Evolutionary conservation across 192 early-diverging fungal species (phyloP).

Genomic region (Rhizoclosmatium sp.): DNA sequence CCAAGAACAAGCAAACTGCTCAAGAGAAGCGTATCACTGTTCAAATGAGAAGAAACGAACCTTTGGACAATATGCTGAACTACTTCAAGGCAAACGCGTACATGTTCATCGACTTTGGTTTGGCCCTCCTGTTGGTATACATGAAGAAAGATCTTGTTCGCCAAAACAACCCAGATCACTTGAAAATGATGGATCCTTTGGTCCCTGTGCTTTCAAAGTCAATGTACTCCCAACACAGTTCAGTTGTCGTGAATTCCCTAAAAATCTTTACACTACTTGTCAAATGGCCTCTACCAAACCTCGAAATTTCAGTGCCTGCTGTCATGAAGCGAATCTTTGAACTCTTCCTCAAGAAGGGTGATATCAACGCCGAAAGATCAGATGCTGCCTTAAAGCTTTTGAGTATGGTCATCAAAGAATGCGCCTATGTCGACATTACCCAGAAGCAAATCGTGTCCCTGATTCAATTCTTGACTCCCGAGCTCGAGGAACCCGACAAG

Average conservation of each 20-base stretch:
- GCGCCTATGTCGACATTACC: slow-evolving; percentile 70
- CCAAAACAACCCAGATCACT: slow-evolving; percentile 59
- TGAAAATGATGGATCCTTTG: slow-evolving; percentile 81
- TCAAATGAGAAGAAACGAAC: slow-evolving; percentile 69
- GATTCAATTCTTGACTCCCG: slow-evolving; percentile 81
- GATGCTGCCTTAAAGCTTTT: slow-evolving; percentile 87
- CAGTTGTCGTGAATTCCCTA: slow-evolving; percentile 71
- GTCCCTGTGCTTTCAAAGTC: slow-evolving; percentile 81
- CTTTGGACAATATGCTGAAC: slow-evolving; percentile 64
- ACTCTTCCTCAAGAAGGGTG: slow-evolving; percentile 70
- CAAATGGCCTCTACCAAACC: slow-evolving; percentile 74
- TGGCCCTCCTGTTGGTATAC: slow-evolving; percentile 79
- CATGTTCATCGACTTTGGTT: slow-evolving; percentile 92
- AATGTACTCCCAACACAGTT: slow-evolving; percentile 82
- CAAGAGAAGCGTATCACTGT: slow-evolving; percentile 72
- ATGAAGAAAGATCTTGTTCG: slow-evolving; percentile 58
- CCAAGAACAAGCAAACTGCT: slow-evolving; percentile 57
- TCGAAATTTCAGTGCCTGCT: slow-evolving; percentile 71
- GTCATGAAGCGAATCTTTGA: slow-evolving; percentile 82
- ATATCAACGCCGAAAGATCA: slow-evolving; percentile 65
- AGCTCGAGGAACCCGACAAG: slow-evolving; percentile 87
- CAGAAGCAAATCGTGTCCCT: slow-evolving; percentile 81
- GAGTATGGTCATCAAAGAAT: slow-evolving; percentile 81
- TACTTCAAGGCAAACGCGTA: slow-evolving; percentile 87
- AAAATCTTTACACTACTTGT: slow-evolving; percentile 78